These are phyloP conservation scores for Coemansia sp. DNA, from an alignment of 192 early-diverging fungal species.

Conservation along the genomic window DNA sequence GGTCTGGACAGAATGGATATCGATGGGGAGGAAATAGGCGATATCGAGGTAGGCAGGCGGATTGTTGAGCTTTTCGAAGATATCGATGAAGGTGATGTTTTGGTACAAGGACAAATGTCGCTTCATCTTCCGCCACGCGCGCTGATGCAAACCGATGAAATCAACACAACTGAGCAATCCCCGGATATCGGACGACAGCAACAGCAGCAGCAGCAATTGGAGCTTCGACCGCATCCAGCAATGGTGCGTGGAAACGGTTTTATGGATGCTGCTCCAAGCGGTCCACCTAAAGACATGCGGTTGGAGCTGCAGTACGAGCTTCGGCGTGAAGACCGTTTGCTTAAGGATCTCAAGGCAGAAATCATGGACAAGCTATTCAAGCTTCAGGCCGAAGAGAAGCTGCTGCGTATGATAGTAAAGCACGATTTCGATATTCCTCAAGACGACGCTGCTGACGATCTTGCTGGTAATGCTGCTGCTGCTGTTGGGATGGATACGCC, in stretches of 20 bases:
- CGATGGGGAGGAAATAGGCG: background rate
- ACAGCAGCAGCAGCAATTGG: background rate
- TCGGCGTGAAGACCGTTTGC: conserved; percentile 34
- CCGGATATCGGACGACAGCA: background rate
- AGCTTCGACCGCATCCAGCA: conserved; percentile 22
- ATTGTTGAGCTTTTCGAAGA: background rate
- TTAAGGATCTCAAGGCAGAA: conserved; percentile 46
- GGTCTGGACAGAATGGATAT: background rate
- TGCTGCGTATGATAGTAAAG: conserved; percentile 49
- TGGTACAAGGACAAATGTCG: background rate
- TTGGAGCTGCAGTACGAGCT: conserved; percentile 50
- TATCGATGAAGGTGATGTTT: background rate
- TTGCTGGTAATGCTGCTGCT: background rate
- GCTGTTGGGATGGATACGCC: background rate
- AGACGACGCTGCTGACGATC: conserved; percentile 15
- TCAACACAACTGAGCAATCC: background rate
- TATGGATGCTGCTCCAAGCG: conserved; percentile 7
- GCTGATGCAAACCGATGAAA: background rate
- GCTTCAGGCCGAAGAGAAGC: conserved; percentile 44
- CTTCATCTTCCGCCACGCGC: conserved; percentile 19
- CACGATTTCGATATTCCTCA: conserved; percentile 41
- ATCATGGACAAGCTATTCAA: conserved; percentile 47
- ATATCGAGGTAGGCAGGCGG: background rate
- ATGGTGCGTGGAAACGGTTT: conserved; percentile 11
- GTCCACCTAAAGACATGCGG: conserved; percentile 38